These are phyloP conservation scores for Syzygium aromaticum DNA, from an alignment of 345 rosid species.

Conservation along the genomic window DNA sequence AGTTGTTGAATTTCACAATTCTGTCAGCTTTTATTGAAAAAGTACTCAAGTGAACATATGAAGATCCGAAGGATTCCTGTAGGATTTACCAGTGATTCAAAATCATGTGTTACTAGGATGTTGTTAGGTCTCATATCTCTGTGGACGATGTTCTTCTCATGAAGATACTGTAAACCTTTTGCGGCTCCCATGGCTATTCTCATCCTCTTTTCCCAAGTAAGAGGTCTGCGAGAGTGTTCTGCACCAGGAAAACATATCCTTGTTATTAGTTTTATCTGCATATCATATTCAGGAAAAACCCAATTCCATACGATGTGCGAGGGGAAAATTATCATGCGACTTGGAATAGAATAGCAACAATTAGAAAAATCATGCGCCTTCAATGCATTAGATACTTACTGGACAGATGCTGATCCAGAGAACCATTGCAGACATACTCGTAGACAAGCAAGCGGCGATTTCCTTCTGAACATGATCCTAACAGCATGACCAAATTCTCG, in stretches of 20 bases:
- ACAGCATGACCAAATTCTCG: conserved; percentile 48
- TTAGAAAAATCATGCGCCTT: not conserved
- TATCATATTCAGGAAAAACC: not conserved
- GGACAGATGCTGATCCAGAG: conserved; percentile 54
- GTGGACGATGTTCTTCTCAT: conserved; percentile 46
- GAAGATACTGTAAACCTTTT: conserved; percentile 46
- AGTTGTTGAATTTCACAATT: not conserved
- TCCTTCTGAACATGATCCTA: conserved; percentile 59
- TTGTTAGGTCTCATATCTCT: conserved; percentile 62
- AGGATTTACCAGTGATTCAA: conserved; percentile 39
- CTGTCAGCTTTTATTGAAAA: not conserved
- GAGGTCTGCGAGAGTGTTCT: conserved; percentile 34
- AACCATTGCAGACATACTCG: conserved; percentile 52
- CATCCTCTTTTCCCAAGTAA: conserved; percentile 52
- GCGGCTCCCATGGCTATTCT: conserved; percentile 56
- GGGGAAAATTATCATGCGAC: not conserved
- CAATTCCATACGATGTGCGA: not conserved
- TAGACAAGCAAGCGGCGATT: conserved; percentile 48
- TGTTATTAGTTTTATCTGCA: not conserved
- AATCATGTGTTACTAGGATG: conserved; percentile 59
- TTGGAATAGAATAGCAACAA: not conserved
- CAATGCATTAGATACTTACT: conserved; percentile 17
- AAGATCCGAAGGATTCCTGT: not conserved
- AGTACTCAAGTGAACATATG: not conserved
- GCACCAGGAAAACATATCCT: conserved; percentile 9